Evolutionary conservation across 345 rosid species (phyloP).

Genomic region (Bruguiera gymnorhiza): DNA sequence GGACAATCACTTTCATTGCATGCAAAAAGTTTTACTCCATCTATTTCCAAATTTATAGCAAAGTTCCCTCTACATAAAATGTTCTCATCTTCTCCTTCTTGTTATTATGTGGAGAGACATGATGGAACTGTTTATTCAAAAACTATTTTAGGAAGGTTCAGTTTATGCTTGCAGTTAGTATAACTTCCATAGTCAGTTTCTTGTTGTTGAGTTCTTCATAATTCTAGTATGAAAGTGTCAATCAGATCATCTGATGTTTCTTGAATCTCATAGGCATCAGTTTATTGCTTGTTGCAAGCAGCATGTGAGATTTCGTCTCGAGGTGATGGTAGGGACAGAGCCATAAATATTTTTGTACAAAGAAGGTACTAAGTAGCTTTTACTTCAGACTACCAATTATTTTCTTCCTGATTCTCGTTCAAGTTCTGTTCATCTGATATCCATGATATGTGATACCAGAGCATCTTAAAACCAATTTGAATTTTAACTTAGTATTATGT

Average conservation of each 20-base stretch:
- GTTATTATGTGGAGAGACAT: neutral
- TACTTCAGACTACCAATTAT: neutral
- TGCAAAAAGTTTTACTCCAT: neutral
- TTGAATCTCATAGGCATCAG: slow-evolving; percentile 66
- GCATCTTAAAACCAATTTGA: neutral
- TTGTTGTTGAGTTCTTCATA: neutral
- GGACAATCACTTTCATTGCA: neutral
- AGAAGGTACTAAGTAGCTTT: slow-evolving; percentile 52
- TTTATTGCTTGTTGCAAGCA: slow-evolving; percentile 81
- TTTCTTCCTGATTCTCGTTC: slow-evolving; percentile 11
- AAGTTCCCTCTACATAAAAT: neutral
- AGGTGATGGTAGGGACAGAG: slow-evolving; percentile 73
- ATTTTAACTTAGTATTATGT: neutral
- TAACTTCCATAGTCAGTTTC: neutral
- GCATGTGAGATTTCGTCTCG: slow-evolving; percentile 77
- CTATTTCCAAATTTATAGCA: neutral
- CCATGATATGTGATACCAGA: neutral
- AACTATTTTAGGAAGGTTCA: neutral
- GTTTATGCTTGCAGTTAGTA: neutral
- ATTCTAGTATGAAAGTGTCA: slow-evolving; percentile 7
- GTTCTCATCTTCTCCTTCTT: neutral
- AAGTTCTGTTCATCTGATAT: neutral
- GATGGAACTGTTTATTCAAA: neutral
- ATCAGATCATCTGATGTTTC: slow-evolving; percentile 27
- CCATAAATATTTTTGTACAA: slow-evolving; percentile 65